These are phyloP conservation scores for Schizonepeta tenuifolia DNA, from an alignment of 257 asterid genomes.

Conservation along the genomic window DNA sequence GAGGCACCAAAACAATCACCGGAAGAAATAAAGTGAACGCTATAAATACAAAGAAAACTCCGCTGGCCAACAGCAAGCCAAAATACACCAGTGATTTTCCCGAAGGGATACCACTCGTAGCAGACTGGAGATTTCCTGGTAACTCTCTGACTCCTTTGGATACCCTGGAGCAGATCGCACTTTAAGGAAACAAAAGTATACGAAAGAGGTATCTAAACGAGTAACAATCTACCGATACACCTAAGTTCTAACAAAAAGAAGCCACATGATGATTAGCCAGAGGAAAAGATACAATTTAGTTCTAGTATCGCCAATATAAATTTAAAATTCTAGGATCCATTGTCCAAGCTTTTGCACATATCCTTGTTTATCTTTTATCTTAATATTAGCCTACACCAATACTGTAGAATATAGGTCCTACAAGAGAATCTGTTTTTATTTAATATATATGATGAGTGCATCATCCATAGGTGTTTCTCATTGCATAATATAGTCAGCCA, in stretches of 20 bases:
- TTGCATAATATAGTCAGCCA: background rate
- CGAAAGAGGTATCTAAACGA: background rate
- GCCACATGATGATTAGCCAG: slow-evolving; percentile 12
- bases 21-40: slow-evolving; percentile 91
- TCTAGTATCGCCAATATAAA: slow-evolving; percentile 4
- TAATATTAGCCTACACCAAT: slow-evolving; percentile 3
- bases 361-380: background rate
- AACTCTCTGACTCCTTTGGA: slow-evolving; percentile 87
- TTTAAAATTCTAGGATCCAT: slow-evolving; percentile 7
- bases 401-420: background rate
- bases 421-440: slow-evolving; percentile 18
- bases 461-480: background rate
- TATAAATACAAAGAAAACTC: slow-evolving; percentile 84
- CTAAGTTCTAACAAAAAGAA: slow-evolving; percentile 26
- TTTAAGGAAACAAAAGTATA: background rate
- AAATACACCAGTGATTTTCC: slow-evolving; percentile 93
- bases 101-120: slow-evolving; percentile 86
- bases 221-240: slow-evolving; percentile 1
- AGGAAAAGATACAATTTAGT: background rate
- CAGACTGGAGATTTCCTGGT: slow-evolving; percentile 96
- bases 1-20: slow-evolving; percentile 87
- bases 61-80: slow-evolving; percentile 79
- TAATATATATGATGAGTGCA: background rate
- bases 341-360: background rate
- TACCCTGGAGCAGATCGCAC: slow-evolving; percentile 52